Evolutionary conservation across 1,284 basidiomycete genomes (phyloP).

Genomic region (Thecaphora thlaspeos): DNA sequence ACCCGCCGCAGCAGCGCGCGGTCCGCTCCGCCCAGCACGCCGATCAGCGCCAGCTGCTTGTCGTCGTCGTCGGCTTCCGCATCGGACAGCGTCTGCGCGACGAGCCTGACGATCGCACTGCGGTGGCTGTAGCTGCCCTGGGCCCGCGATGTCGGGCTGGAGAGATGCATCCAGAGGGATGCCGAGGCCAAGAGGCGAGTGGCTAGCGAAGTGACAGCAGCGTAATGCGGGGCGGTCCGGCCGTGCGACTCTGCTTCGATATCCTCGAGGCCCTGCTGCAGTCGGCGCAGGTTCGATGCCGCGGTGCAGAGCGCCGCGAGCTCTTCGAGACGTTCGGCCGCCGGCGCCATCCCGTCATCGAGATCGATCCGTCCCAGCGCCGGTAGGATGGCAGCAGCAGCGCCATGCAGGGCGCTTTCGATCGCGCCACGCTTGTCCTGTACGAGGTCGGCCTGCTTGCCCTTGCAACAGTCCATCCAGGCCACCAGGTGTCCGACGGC

Average conservation of each 20-base stretch:
- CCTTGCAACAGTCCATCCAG: slow-evolving; percentile 19
- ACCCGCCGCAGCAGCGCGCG: neutral
- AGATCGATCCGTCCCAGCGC: neutral
- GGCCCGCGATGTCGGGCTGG: neutral
- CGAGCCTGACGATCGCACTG: neutral
- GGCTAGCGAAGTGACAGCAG: too few relatives aligned
- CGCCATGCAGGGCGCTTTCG: neutral
- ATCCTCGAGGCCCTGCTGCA: neutral
- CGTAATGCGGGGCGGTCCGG: too few relatives aligned
- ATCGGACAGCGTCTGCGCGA: neutral
- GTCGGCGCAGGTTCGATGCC: neutral
- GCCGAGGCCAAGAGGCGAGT: neutral
- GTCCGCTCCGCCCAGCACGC: neutral
- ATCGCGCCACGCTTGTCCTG: neutral
- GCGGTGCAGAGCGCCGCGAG: neutral
- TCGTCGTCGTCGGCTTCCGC: too few relatives aligned
- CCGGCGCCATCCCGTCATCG: neutral
- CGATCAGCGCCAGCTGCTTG: neutral
- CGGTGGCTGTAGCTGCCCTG: neutral
- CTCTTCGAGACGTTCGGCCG: neutral
- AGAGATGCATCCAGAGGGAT: neutral
- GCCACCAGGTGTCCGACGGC: neutral
- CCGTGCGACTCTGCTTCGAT: too few relatives aligned
- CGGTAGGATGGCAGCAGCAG: neutral
- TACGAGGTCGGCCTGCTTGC: slow-evolving; percentile 12